These are phyloP conservation scores for Jamesozyma rosinii DNA, from an alignment of 805 yeast species.

Conservation along the genomic window DNA sequence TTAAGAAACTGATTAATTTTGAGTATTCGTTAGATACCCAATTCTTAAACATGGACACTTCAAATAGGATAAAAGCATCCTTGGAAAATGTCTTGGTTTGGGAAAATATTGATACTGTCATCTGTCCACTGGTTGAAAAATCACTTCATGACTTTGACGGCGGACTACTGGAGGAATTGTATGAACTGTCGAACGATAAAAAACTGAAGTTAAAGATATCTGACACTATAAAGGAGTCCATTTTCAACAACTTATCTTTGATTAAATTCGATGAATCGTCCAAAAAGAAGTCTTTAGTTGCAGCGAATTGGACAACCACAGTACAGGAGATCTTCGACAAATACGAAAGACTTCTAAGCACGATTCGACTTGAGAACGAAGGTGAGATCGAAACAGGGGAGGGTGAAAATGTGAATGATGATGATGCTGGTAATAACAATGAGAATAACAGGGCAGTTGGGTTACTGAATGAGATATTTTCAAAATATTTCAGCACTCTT, in stretches of 20 bases:
- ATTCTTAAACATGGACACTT: slow-evolving; percentile 20
- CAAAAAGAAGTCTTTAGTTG: slow-evolving; percentile 28
- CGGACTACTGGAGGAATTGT: slow-evolving; percentile 12
- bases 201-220: slow-evolving; percentile 9
- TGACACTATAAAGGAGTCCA: slow-evolving; percentile 11
- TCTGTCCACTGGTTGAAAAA: slow-evolving; percentile 8
- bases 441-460: not conserved
- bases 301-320: slow-evolving; percentile 59
- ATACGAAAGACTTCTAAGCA: slow-evolving; percentile 37
- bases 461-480: slow-evolving; percentile 43
- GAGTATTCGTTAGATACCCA: slow-evolving; percentile 40
- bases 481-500: slow-evolving; percentile 47
- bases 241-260: slow-evolving; percentile 12
- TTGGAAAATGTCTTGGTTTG: slow-evolving; percentile 20
- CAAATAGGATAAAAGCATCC: slow-evolving; percentile 13
- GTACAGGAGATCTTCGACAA: slow-evolving; percentile 45
- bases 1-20: slow-evolving; percentile 45
- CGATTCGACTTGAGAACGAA: not conserved
- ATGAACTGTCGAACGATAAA: slow-evolving; percentile 11
- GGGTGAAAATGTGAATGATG: not conserved
- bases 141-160: slow-evolving; percentile 9
- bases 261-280: slow-evolving; percentile 3
- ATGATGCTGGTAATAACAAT: not conserved
- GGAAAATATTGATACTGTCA: slow-evolving; percentile 9
- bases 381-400: not conserved